Evolutionary conservation across 306 rosid species (phyloP), one percentile per base, ranked within the genome.

Genomic region (Malus asiatica): DNA sequence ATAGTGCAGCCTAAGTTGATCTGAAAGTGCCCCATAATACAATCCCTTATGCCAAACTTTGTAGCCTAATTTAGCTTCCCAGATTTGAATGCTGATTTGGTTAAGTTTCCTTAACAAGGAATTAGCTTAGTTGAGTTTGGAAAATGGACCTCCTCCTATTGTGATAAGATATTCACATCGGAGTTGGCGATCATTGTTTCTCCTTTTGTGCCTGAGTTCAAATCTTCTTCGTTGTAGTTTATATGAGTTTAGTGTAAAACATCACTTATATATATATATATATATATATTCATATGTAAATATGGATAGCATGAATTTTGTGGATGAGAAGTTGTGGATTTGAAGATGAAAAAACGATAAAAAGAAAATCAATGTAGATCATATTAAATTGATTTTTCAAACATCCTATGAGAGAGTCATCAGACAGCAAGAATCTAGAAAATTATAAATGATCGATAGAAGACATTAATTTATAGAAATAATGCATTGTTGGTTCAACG

Each of bases 111-210:
- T 13, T 5, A 27, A 5, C 66, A 63, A 8, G 11, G 42, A 30
- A 63, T 63, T 6, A 30, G 22, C 46, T 67, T 67, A 40, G 38
- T 33, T 53, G 11, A 75, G 71, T 51, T 62, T 80, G 80, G 80
- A 82, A 63, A 82, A 52, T 38, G 74, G 81, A 71, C 44, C 68
- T 20, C 75, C 78, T 80, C 87, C 88, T 51, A 84, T 74, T 6
- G 16, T 1, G 55, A 48, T 15, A 48, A 48, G 45, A 48, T 15
- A 48, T 48, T 48, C 6, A 20, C 55, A 48, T 48, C 20, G 2
- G 19, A 48, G 19, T 48, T 15, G 55, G 55, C 8, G 7, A 15
- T 6, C 53, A 48, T 48, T 48, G 8, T 48, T 4, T 15, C 8
- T 4, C 19, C 7, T 4, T 48, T 6, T 2, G 7, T 6, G 14